A percentile compares a stretch with the other conserved stretches of the same genome.
Conservation (phyloP, 306 rosid species). For the Inga leiocalycina region DNA sequence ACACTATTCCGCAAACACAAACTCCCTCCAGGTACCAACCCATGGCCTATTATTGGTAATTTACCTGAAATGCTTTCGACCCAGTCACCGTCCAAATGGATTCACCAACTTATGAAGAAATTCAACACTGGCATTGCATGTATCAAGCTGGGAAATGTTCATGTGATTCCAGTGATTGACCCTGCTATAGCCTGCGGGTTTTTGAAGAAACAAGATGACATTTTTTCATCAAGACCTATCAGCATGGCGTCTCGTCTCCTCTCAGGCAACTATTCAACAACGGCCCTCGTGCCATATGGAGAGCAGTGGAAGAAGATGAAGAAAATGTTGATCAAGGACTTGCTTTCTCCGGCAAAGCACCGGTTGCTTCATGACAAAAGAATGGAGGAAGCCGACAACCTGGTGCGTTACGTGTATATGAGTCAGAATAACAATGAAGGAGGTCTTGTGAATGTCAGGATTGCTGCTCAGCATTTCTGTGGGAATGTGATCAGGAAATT, state of each 20-base stretch:
- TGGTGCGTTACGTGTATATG: constrained; percentile 22
- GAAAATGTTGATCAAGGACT: neutral
- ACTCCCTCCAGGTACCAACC: constrained; percentile 37
- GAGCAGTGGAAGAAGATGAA: constrained; percentile 42
- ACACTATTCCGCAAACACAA: neutral
- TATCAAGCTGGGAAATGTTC: neutral
- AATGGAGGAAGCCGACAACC: constrained; percentile 43
- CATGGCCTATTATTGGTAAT: constrained; percentile 37
- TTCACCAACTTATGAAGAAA: constrained; percentile 32
- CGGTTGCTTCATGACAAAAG: constrained; percentile 36
- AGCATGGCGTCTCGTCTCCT: constrained; percentile 16
- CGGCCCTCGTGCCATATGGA: neutral
- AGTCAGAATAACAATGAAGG: neutral
- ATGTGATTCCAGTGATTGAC: neutral
- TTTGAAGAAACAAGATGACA: constrained; percentile 38
- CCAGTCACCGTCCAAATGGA: constrained; percentile 26
- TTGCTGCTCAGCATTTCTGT: constrained; percentile 29
- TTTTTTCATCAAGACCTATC: constrained; percentile 34
- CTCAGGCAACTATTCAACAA: constrained; percentile 18
- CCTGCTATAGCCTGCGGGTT: constrained; percentile 40
- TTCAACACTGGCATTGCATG: constrained; percentile 14
- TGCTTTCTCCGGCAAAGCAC: constrained; percentile 8
- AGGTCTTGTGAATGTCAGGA: constrained; percentile 26
- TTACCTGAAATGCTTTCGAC: constrained; percentile 28
- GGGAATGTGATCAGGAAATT: constrained; percentile 11